Percentiles rank a stretch among this genome's conserved stretches.
Evolutionary conservation across 1,139 yeast species (phyloP).

Genomic region (Kodamaea sp.): DNA sequence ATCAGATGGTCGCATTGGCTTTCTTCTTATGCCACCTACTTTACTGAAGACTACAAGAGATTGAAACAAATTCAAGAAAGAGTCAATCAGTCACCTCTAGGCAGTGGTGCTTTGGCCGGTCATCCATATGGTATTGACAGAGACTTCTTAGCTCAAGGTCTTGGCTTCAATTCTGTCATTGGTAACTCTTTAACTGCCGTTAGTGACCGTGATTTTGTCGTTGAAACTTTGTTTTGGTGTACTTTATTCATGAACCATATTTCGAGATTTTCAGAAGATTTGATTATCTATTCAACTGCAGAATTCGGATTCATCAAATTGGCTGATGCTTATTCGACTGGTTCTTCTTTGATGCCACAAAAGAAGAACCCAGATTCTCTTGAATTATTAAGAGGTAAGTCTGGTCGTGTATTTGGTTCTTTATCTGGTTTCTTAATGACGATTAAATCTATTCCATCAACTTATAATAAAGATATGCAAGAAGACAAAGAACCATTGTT

Average conservation of each 20-base stretch:
- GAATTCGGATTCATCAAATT: conserved; percentile 92
- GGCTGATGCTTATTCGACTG: conserved; percentile 98
- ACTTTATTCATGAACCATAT: conserved; percentile 92
- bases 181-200: conserved; percentile 96
- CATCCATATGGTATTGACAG: conserved; percentile 98
- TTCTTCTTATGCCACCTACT: conserved; percentile 89
- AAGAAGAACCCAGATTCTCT: conserved; percentile 97
- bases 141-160: conserved; percentile 73
- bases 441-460: conserved; percentile 90
- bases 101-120: conserved; percentile 98
- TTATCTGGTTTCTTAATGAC: conserved; percentile 95
- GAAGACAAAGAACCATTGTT: conserved; percentile 98
- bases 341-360: conserved; percentile 98
- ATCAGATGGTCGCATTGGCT: conserved; percentile 99
- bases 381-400: conserved; percentile 92
- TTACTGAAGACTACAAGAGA: conserved; percentile 85
- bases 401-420: conserved; percentile 95
- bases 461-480: conserved; percentile 97
- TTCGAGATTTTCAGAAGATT: conserved; percentile 90
- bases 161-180: conserved; percentile 80
- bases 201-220: conserved; percentile 95
- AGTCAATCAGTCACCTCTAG: conserved; percentile 86
- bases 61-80: conserved; percentile 75
- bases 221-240: conserved; percentile 97
- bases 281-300: conserved; percentile 93